A percentile compares a stretch with the other conserved stretches of the same genome.
Evolutionary conservation across 1,284 basidiomycete species (phyloP).

Genomic region (Cutaneotrichosporon mucoides): DNA sequence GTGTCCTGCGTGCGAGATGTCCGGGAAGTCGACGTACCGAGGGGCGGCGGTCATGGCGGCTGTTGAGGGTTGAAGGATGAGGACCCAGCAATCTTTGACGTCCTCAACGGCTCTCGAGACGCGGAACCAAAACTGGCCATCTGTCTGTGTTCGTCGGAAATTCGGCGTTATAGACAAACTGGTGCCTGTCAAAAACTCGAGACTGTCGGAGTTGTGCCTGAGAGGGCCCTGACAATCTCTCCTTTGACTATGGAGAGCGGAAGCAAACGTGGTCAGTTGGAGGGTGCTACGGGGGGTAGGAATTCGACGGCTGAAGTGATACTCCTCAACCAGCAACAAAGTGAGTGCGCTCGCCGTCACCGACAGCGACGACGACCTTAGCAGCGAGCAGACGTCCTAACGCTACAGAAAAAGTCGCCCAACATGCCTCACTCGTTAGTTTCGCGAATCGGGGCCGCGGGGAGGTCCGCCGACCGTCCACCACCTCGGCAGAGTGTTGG

Average conservation of each 20-base stretch:
- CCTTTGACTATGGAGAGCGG: no score
- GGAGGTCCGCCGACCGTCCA: no score
- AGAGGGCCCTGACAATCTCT: no score
- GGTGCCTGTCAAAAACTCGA: no score
- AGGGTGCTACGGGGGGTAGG: no score
- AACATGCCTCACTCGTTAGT: slow-evolving; percentile 74
- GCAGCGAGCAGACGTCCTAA: background rate
- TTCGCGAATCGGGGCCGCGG: background rate
- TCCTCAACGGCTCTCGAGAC: background rate
- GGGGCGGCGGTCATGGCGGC: slow-evolving; percentile 2
- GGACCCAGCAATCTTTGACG: background rate
- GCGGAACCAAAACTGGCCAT: background rate
- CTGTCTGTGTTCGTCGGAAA: no score
- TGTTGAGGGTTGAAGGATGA: slow-evolving; percentile 1
- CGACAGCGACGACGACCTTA: background rate
- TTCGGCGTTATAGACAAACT: no score
- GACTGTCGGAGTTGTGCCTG: no score
- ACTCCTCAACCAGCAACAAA: background rate
- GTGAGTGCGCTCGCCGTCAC: background rate
- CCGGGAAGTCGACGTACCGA: background rate
- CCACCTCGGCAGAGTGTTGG: no score
- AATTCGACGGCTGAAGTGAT: no score
- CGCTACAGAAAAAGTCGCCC: slow-evolving; percentile 43
- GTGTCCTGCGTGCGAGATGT: background rate
- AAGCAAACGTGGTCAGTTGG: no score